Conservation (phyloP, 176 grass and related monocot genomes). For the Carex littledalei region DNA sequence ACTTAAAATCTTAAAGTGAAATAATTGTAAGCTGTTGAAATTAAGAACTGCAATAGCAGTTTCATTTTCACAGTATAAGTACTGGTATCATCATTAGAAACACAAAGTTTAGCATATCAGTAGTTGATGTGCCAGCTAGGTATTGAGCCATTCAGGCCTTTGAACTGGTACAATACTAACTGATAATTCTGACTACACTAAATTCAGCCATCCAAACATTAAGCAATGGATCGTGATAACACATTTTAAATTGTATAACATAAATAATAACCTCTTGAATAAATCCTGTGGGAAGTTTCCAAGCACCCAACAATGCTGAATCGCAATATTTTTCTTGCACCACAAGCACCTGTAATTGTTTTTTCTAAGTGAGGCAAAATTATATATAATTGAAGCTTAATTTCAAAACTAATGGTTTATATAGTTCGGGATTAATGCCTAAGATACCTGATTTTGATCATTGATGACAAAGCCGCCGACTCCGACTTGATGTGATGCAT, state of each 20-base stretch:
- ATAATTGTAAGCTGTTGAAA: neutral
- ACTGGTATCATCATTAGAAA: neutral
- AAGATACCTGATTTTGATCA: constrained; percentile 70
- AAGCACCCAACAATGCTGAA: constrained; percentile 31
- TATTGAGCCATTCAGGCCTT: neutral
- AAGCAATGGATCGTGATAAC: neutral
- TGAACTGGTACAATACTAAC: neutral
- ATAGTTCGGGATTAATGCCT: neutral
- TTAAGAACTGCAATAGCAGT: neutral
- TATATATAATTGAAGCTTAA: neutral
- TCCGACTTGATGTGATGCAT: constrained; percentile 95
- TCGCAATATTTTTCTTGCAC: constrained; percentile 74
- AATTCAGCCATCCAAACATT: neutral
- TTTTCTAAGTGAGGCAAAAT: neutral
- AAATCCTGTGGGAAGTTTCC: constrained; percentile 95
- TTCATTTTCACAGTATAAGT: neutral
- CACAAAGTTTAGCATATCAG: neutral
- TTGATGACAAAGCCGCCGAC: constrained; percentile 90
- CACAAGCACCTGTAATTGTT: constrained; percentile 59
- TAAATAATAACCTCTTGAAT: constrained; percentile 58
- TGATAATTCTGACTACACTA: neutral
- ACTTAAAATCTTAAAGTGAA: neutral
- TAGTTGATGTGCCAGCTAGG: neutral
- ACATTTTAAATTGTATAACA: neutral
- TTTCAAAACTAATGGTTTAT: neutral